phyloP scores from a whole-genome alignment of 176 grass and related monocot genomes.

The Aegilops tauschii region DNA sequence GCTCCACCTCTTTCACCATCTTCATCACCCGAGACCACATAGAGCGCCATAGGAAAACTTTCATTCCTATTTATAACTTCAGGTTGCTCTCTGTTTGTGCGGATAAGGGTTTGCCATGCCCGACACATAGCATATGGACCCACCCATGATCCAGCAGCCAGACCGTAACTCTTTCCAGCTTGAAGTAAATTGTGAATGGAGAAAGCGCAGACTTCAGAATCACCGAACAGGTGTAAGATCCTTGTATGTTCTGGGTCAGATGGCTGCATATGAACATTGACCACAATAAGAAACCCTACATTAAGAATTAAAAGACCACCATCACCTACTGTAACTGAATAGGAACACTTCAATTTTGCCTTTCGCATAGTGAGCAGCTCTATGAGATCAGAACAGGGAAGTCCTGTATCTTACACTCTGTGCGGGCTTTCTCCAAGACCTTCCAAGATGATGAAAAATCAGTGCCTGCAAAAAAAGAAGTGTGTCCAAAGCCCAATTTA shows the following conservation, averaged over 20 bases:
- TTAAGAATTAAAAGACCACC: slow-evolving; percentile 43
- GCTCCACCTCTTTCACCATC: slow-evolving; percentile 97
- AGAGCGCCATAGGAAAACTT: slow-evolving; percentile 74
- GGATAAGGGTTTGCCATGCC: slow-evolving; percentile 88
- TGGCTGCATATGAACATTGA: slow-evolving; percentile 87
- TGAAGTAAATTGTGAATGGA: slow-evolving; percentile 93
- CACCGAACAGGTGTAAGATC: slow-evolving; percentile 80
- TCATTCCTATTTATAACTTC: slow-evolving; percentile 31
- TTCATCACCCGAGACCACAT: slow-evolving; percentile 93
- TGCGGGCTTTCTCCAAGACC: slow-evolving; percentile 83
- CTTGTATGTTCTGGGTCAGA: slow-evolving; percentile 71
- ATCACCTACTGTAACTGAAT: slow-evolving; percentile 42
- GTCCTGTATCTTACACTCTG: slow-evolving; percentile 61
- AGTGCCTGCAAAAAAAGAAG: slow-evolving; percentile 52
- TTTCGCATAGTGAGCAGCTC: not conserved
- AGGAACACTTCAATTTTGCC: not conserved
- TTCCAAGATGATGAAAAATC: slow-evolving; percentile 88
- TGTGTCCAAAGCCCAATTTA: slow-evolving; percentile 14
- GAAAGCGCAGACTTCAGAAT: slow-evolving; percentile 68
- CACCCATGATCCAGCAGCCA: slow-evolving; percentile 88
- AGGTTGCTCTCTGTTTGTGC: slow-evolving; percentile 50
- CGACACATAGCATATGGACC: slow-evolving; percentile 94
- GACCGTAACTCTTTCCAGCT: slow-evolving; percentile 76
- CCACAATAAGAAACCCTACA: slow-evolving; percentile 66
- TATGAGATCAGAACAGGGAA: not conserved